Conservation (phyloP, 108 stramenopile genomes). For the Mayamaea pseudoterrestris region DNA sequence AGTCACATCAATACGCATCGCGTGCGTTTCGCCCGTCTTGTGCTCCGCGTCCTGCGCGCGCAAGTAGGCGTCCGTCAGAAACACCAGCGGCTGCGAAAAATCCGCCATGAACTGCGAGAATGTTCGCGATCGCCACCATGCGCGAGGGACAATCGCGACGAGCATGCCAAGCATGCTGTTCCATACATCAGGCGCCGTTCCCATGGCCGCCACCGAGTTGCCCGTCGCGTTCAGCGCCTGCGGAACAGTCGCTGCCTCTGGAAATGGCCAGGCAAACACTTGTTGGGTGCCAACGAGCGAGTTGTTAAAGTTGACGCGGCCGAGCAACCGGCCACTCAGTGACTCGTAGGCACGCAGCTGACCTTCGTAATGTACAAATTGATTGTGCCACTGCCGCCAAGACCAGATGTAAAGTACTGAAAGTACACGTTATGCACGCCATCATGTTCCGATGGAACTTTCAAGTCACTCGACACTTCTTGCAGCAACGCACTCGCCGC, state of each 20-base stretch:
- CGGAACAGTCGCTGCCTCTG: slow-evolving; percentile 51
- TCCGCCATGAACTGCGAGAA: slow-evolving; percentile 49
- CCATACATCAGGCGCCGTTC: slow-evolving; percentile 53
- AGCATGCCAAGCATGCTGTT: slow-evolving; percentile 41
- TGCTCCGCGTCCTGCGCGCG: slow-evolving; percentile 5
- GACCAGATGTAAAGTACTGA: slow-evolving; percentile 50
- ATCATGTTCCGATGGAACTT: not conserved
- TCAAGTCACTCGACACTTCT: not conserved
- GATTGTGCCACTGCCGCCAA: slow-evolving; percentile 40
- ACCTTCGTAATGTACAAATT: slow-evolving; percentile 57
- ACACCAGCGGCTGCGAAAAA: slow-evolving; percentile 45
- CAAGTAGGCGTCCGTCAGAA: slow-evolving; percentile 24
- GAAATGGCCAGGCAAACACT: slow-evolving; percentile 60
- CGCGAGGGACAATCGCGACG: slow-evolving; percentile 32
- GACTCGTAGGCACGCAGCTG: slow-evolving; percentile 22
- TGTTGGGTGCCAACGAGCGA: slow-evolving; percentile 31
- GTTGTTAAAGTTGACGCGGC: slow-evolving; percentile 41
- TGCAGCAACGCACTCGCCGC: slow-evolving; percentile 10
- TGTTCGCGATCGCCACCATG: slow-evolving; percentile 27
- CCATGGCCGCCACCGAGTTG: slow-evolving; percentile 41
- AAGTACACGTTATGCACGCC: slow-evolving; percentile 32
- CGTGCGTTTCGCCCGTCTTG: slow-evolving; percentile 40
- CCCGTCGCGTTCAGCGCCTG: slow-evolving; percentile 8
- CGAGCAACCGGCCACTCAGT: slow-evolving; percentile 33
- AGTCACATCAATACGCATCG: slow-evolving; percentile 54